Evolutionary conservation across 163 green algal species (phyloP).

Genomic region (Trebouxia gelatinosa): DNA sequence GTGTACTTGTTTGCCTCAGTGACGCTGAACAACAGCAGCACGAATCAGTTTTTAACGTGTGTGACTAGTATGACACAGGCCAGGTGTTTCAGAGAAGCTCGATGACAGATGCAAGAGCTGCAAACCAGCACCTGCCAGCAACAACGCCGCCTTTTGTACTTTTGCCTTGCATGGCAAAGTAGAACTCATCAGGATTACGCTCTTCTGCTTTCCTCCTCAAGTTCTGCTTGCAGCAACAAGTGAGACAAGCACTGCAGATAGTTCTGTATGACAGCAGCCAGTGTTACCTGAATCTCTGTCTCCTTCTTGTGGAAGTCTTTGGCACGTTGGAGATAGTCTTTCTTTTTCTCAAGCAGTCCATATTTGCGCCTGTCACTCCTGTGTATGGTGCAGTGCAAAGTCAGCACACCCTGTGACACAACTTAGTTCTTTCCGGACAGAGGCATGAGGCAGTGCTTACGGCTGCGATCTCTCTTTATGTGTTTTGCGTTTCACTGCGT

Average conservation of each 20-base stretch:
- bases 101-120: neutral
- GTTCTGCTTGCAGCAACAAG: conserved; percentile 43
- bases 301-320: conserved; percentile 95
- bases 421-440: neutral
- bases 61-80: too few relatives aligned
- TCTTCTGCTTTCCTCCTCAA: conserved; percentile 89
- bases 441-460: conserved; percentile 68
- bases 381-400: neutral
- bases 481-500: conserved; percentile 89
- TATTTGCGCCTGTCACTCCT: conserved; percentile 50
- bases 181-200: conserved; percentile 99
- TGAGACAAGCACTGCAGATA: neutral
- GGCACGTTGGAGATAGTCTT: conserved; percentile 93
- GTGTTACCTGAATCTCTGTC: conserved; percentile 31
- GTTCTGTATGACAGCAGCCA: neutral
- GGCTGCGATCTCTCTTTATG: conserved; percentile 96
- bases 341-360: conserved; percentile 97
- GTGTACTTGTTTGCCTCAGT: conserved; percentile 90
- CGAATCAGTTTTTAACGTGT: neutral
- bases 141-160: conserved; percentile 84
- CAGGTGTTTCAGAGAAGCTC: neutral
- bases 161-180: conserved; percentile 94
- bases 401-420: neutral
- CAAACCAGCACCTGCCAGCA: conserved; percentile 45
- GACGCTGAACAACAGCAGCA: conserved; percentile 38